Base-by-base conservation (phyloP, 352 stramenopile genomes). In the Phytophthora aleatoria region DNA sequence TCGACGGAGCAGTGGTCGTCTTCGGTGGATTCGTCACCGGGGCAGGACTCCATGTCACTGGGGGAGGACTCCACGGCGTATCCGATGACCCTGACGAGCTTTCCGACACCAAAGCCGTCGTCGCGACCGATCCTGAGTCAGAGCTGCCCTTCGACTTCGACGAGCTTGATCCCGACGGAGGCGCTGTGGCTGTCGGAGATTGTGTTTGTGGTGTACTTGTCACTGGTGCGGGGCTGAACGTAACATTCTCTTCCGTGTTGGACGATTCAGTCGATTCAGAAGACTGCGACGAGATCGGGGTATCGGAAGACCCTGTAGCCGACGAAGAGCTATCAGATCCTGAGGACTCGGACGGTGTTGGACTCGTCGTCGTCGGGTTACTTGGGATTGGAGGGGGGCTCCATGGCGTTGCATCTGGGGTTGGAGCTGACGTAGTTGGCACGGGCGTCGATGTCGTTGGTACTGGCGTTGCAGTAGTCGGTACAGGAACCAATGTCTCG, bases 161-260 rank as follows among this genome's bases (percentile, higher is more conserved):
- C n/a, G 54, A 56, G 16, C 47, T 64, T 42, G 61, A 63, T 42
- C 42, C 57, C 27, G 62, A 66, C 10, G 58, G 48, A 45, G 61
- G 55, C 3, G 44, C 10, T 8, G 47, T 44, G 36, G 58, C 61
- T 26, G 53, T 61, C 27, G 44, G 57, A 41, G 48, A 20, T 27
- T 60, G 24, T 26, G 49, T 76, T 51, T 64, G 57, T 8, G 68
- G 68, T 15, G 30, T 49, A 51, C 45, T 67, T 50, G 64, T 73
- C 55, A 74, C 69, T 16, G 69, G 69, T 12, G 69, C 33, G 6
- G 65, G 70, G 27, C 57, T 74, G 55, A 51, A 61, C 13, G 61
- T 63, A 36, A 41, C 47, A 15, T 73, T 50, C 16, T 65, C 42
- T 10, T 48, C 20, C 20, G 61, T 47, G 12, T 44, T 41, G 10